Evolutionary conservation across 148 eudicot genomes (phyloP), one percentile per base, ranked within the genome.

Genomic region (Camellia japonica): DNA sequence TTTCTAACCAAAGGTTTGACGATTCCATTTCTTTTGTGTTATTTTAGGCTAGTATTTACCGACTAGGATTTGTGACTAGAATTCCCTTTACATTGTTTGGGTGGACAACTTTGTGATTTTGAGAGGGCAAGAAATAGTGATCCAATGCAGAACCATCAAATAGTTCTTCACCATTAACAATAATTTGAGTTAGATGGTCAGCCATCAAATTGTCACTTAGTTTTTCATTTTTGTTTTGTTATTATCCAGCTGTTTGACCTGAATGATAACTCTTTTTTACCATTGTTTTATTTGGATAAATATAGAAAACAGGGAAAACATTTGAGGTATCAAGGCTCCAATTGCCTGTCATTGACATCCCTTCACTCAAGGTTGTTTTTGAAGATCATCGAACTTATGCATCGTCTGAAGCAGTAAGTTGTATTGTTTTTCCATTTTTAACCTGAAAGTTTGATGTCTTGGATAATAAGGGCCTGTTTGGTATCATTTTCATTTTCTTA

Each of bases 331-430:
- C 82, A 68, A 87, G 86, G 80, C 99, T 96, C 86, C 92, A 90
- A 84, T 85, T 96, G 86, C 99, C 99, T 62, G 86, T 92, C 77
- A 88, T 96, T 77, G 84, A 88, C 82, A 88, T 90, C 76, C 85
- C 90, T 76, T 96, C 91, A 14, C 86, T 90, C 60, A 89, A 88
- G 83, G 91, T 96, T 80, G 87, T 90, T 82, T 92, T 88, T 85
- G 99, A 96, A 89, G 99, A 96, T 83, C 98, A 92, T 84, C 95
- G 98, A 61, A 96, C 99, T 75, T 96, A 90, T 86, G 91, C 95
- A 62, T 92, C 99, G 65, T 90, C 89, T 82, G 84, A 92, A 75
- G 95, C 98, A 80, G 99, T 96, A 88, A 96, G 99, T 88, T 82
- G 20, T 74, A n/a, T 6, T 46, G 5, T 70, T 70, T 18, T 68